Conservation (phyloP, 176 grass and related monocot genomes). For the Ampelocalamus luodianensis region DNA sequence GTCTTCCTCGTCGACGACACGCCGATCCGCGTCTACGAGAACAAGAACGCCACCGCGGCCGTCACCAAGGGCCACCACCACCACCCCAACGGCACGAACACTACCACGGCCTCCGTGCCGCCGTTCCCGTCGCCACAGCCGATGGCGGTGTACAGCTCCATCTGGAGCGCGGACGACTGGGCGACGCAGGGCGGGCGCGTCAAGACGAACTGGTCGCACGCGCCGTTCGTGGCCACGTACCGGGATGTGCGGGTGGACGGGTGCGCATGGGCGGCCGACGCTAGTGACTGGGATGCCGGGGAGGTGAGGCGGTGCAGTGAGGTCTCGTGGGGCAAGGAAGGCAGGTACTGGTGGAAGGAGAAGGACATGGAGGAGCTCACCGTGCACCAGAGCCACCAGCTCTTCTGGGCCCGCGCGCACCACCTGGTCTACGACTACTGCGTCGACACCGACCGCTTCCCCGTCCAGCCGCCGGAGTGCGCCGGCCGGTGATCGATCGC, state of each 20-base stretch:
- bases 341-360: slow-evolving; percentile 98
- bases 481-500: slow-evolving; percentile 27
- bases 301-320: slow-evolving; percentile 72
- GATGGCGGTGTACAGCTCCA: slow-evolving; percentile 93
- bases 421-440: slow-evolving; percentile 99
- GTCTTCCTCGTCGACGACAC: slow-evolving; percentile 95
- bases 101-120: neutral
- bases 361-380: slow-evolving; percentile 87
- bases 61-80: slow-evolving; percentile 33
- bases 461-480: slow-evolving; percentile 78
- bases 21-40: slow-evolving; percentile 84
- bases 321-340: slow-evolving; percentile 75
- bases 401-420: slow-evolving; percentile 87
- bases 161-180: slow-evolving; percentile 99
- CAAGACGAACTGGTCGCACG: slow-evolving; percentile 98
- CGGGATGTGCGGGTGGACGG: slow-evolving; percentile 77
- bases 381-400: slow-evolving; percentile 96
- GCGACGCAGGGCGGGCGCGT: slow-evolving; percentile 91
- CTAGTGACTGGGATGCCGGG: slow-evolving; percentile 37
- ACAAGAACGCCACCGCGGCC: slow-evolving; percentile 36
- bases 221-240: slow-evolving; percentile 80
- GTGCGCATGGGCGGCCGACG: slow-evolving; percentile 62
- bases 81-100: neutral
- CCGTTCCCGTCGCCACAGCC: slow-evolving; percentile 77
- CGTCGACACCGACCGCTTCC: slow-evolving; percentile 70